Percentiles rank a stretch among this genome's conserved stretches.
Conservation (phyloP, 768 basidiomycete genomes). For the Phanerodontia chrysosporium region DNA sequence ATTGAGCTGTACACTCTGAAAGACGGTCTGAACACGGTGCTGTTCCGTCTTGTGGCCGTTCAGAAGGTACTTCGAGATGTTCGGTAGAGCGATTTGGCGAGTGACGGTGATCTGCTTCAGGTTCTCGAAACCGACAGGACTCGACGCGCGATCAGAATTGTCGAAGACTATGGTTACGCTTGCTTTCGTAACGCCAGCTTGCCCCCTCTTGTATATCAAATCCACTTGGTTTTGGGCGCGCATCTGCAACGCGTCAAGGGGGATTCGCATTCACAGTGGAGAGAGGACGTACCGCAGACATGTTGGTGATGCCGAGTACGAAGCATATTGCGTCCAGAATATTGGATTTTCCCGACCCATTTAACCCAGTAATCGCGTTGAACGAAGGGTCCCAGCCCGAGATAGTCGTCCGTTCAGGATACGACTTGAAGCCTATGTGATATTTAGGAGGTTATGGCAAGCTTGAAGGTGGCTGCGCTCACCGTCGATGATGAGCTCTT, state of each 20-base stretch:
- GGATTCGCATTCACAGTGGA: background rate
- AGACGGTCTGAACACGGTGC: conserved; percentile 80
- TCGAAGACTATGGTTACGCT: conserved; percentile 99
- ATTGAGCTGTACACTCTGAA: conserved; percentile 96
- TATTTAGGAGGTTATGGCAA: background rate
- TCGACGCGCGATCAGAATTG: conserved; percentile 84
- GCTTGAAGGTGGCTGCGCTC: conserved; percentile 3
- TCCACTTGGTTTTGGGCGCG: conserved; percentile 94
- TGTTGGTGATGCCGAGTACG: conserved; percentile 95
- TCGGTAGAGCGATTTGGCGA: conserved; percentile 92
- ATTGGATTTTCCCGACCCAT: conserved; percentile 97
- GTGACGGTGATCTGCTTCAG: conserved; percentile 93
- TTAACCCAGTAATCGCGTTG: conserved; percentile 96
- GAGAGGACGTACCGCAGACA: conserved; percentile 66
- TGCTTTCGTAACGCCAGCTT: conserved; percentile 94
- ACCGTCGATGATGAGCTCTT: conserved; percentile 94
- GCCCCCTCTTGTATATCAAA: conserved; percentile 98
- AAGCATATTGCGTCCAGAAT: conserved; percentile 99
- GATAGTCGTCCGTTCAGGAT: conserved; percentile 93
- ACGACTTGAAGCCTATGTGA: conserved; percentile 87
- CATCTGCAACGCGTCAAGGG: conserved; percentile 48
- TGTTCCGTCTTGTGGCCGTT: conserved; percentile 94
- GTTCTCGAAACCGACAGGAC: conserved; percentile 78
- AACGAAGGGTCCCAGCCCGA: conserved; percentile 97
- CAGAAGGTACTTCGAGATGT: conserved; percentile 89